Conservation (phyloP, 371 early-diverging fungal species). For the Blakeslea trispora region DNA sequence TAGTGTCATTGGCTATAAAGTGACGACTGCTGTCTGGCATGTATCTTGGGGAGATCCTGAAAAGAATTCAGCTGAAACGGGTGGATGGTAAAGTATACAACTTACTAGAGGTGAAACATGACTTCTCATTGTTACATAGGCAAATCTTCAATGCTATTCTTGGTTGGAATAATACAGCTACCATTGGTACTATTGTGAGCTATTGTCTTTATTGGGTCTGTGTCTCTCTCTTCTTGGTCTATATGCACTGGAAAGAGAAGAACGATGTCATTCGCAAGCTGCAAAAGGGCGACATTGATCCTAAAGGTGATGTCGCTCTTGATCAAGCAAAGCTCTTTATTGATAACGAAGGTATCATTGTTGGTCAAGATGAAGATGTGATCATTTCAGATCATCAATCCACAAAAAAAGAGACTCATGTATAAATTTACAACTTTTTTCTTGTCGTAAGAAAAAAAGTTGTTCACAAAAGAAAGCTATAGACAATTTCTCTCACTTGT, state of each 20-base stretch:
- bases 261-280: conserved; percentile 24
- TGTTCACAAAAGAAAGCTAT: too few relatives aligned
- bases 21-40: conserved; percentile 48
- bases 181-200: conserved; percentile 64
- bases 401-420: too few relatives aligned
- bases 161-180: conserved; percentile 80
- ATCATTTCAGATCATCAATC: too few relatives aligned
- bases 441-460: too few relatives aligned
- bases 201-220: conserved; percentile 79
- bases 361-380: conserved; percentile 14
- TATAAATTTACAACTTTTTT: too few relatives aligned
- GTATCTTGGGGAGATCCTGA: conserved; percentile 54
- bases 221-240: conserved; percentile 51
- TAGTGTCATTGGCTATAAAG: conserved; percentile 39
- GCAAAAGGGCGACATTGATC: conserved; percentile 24
- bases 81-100: conserved; percentile 54
- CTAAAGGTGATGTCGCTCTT: conserved; percentile 34
- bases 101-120: not conserved
- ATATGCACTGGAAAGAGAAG: conserved; percentile 45
- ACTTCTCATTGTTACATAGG: too few relatives aligned
- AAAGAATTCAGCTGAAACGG: conserved; percentile 41
- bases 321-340: conserved; percentile 32
- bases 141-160: conserved; percentile 70
- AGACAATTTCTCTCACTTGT: too few relatives aligned
- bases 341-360: conserved; percentile 28